Conservation (phyloP, 2,329 filamentous ascomycete species). For the Rachicladosporium sp. region DNA sequence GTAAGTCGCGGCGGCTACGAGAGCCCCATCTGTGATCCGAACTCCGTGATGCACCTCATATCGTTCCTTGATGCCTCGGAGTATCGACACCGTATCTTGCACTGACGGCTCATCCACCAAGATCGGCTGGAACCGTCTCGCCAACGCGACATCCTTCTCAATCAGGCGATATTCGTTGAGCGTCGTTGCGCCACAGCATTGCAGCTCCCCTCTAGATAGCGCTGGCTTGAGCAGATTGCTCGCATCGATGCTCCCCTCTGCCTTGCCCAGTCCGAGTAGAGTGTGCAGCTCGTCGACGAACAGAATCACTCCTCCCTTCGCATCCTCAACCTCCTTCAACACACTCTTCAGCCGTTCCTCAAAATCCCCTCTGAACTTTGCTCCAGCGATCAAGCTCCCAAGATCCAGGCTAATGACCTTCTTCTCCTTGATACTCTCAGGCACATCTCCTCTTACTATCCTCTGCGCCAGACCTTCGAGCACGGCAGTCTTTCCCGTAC, state of each 20-base stretch:
- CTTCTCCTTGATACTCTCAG: conserved; percentile 92
- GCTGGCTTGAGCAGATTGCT: conserved; percentile 91
- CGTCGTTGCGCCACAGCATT: conserved; percentile 92
- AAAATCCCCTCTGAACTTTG: conserved; percentile 91
- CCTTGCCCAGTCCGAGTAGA: conserved; percentile 81
- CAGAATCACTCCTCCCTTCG: conserved; percentile 78
- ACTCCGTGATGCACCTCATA: conserved; percentile 98
- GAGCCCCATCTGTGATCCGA: conserved; percentile 78
- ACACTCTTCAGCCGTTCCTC: conserved; percentile 89
- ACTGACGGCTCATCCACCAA: conserved; percentile 84
- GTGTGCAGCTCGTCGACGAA: conserved; percentile 95
- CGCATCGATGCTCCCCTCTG: conserved; percentile 91
- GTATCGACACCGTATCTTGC: conserved; percentile 84
- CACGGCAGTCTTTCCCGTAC: conserved; percentile 89
- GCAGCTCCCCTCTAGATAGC: conserved; percentile 79
- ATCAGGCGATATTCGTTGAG: conserved; percentile 84
- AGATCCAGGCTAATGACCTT: conserved; percentile 77
- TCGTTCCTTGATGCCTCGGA: conserved; percentile 91
- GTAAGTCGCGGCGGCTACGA: conserved; percentile 83
- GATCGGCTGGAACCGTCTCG: conserved; percentile 87
- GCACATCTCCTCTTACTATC: conserved; percentile 85
- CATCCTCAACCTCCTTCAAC: conserved; percentile 78
- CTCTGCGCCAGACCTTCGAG: conserved; percentile 80
- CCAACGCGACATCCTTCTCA: conserved; percentile 89
- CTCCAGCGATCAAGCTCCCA: conserved; percentile 84